Conservation (phyloP, 768 basidiomycete genomes). For the Trichaptum fuscoviolaceum region DNA sequence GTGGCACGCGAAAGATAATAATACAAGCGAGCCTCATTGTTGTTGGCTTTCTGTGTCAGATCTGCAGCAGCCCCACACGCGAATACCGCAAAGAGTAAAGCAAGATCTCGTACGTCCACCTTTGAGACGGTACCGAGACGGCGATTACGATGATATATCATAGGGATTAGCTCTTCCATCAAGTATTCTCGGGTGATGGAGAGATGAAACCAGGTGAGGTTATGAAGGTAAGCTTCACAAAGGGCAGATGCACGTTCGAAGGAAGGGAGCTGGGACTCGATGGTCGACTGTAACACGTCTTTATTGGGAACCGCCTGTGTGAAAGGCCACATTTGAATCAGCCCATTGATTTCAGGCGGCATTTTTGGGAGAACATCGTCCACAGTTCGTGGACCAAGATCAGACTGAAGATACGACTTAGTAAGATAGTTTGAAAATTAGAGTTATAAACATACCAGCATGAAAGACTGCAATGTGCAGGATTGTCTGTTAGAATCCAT, state of each 20-base stretch:
- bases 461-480: background rate
- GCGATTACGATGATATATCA: constrained; percentile 27
- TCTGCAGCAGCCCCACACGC: constrained; percentile 49
- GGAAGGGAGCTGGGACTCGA: constrained; percentile 50
- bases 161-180: constrained; percentile 38
- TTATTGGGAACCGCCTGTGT: constrained; percentile 48
- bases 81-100: constrained; percentile 42
- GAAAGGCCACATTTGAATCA: constrained; percentile 60
- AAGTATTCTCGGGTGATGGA: constrained; percentile 60
- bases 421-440: background rate
- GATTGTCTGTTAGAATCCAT: background rate
- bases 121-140: background rate
- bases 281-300: constrained; percentile 40
- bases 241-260: constrained; percentile 50
- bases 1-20: constrained; percentile 63
- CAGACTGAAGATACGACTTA: background rate
- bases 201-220: constrained; percentile 76
- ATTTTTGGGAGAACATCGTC: background rate
- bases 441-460: background rate
- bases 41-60: constrained; percentile 24
- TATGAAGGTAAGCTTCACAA: constrained; percentile 64
- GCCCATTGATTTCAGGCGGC: constrained; percentile 28
- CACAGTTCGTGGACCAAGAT: background rate
- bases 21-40: constrained; percentile 52
- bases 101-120: constrained; percentile 35